These are phyloP conservation scores for Gynostemma pentaphyllum DNA, from an alignment of 306 rosid species.

Conservation along the genomic window DNA sequence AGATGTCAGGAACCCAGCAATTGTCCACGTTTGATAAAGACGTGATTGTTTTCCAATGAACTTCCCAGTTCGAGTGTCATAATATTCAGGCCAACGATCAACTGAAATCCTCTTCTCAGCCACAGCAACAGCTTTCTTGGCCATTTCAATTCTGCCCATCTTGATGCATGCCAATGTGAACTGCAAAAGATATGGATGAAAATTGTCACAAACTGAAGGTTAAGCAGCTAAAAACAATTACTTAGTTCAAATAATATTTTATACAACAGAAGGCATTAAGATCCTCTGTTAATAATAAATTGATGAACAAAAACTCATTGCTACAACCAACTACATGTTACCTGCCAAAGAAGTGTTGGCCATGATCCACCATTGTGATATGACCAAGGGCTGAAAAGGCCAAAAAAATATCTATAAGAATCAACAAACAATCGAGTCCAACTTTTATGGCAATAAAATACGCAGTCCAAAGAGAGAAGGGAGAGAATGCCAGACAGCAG, in stretches of 20 bases:
- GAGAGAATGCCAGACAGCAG: not conserved
- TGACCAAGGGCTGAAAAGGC: slow-evolving; percentile 80
- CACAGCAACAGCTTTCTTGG: slow-evolving; percentile 56
- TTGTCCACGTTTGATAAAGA: slow-evolving; percentile 82
- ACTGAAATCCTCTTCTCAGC: slow-evolving; percentile 65
- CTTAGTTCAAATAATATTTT: not conserved
- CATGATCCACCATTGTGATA: slow-evolving; percentile 98
- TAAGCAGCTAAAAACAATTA: not conserved
- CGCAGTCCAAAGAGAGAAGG: slow-evolving; percentile 1
- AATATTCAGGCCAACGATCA: slow-evolving; percentile 92
- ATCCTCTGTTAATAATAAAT: not conserved
- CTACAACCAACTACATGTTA: slow-evolving; percentile 13
- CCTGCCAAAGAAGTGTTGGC: slow-evolving; percentile 99
- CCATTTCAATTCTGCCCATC: slow-evolving; percentile 68
- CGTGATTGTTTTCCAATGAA: slow-evolving; percentile 86
- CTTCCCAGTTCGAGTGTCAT: slow-evolving; percentile 72
- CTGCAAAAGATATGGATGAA: slow-evolving; percentile 26
- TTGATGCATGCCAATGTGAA: slow-evolving; percentile 93
- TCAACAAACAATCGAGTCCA: not conserved
- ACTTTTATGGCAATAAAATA: not conserved
- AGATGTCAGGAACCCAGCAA: slow-evolving; percentile 85
- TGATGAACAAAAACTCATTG: not conserved
- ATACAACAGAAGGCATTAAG: not conserved
- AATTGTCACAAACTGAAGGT: not conserved
- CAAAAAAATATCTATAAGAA: slow-evolving; percentile 17